Evolutionary conservation across 768 basidiomycete genomes (phyloP).

Genomic region (Leucosporidium creatinivorum): DNA sequence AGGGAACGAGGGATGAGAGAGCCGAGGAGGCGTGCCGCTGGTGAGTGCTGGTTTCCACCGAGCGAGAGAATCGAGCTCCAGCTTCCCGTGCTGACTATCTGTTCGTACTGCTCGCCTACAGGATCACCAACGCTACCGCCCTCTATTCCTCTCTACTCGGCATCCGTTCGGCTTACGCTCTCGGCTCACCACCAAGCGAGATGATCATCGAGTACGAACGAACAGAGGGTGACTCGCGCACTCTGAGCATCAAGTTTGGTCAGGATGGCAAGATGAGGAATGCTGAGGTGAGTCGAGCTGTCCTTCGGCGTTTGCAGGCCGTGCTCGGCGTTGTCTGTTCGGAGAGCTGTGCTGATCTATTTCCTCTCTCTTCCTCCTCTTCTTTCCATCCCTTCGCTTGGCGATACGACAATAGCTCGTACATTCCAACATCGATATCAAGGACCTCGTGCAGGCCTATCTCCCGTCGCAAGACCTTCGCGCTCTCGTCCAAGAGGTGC

Average conservation of each 20-base stretch:
- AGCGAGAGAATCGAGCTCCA: too few relatives aligned
- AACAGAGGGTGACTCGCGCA: slow-evolving; percentile 5
- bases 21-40: slow-evolving; percentile 29
- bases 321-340: too few relatives aligned
- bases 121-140: slow-evolving; percentile 26
- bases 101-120: too few relatives aligned
- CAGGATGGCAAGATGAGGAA: slow-evolving; percentile 8
- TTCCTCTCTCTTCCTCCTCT: not conserved
- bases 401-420: slow-evolving; percentile 11
- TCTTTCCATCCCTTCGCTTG: not conserved
- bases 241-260: slow-evolving; percentile 10
- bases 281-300: slow-evolving; percentile 17
- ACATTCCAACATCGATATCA: slow-evolving; percentile 23
- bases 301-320: too few relatives aligned
- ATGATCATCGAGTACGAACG: slow-evolving; percentile 16
- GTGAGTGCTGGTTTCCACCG: slow-evolving; percentile 5
- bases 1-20: slow-evolving; percentile 25
- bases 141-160: slow-evolving; percentile 27
- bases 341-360: not conserved
- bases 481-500: slow-evolving; percentile 20
- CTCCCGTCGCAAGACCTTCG: slow-evolving; percentile 18
- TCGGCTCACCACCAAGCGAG: slow-evolving; percentile 13
- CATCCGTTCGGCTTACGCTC: slow-evolving; percentile 13
- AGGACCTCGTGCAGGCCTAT: slow-evolving; percentile 19
- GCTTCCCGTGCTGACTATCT: too few relatives aligned